Conservation (phyloP, 768 basidiomycete species). For the Mycena galericulata region DNA sequence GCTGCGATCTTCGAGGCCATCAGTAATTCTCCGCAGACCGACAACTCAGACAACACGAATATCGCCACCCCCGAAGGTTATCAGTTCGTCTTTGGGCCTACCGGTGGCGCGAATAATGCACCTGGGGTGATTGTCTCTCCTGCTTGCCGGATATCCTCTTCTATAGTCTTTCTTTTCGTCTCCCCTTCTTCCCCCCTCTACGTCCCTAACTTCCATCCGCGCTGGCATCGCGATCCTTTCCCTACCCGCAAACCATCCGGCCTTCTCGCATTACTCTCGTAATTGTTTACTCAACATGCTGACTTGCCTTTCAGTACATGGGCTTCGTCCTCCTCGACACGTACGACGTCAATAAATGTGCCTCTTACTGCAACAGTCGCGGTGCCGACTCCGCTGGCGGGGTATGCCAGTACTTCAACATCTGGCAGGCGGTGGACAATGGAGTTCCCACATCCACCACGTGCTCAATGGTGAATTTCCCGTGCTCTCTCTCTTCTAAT, state of each 20-base stretch:
- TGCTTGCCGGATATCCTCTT: not conserved
- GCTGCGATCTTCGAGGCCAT: conserved; percentile 23
- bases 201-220: too few relatives aligned
- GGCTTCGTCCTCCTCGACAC: conserved; percentile 61
- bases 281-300: too few relatives aligned
- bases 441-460: conserved; percentile 60
- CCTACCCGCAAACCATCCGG: conserved; percentile 1
- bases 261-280: not conserved
- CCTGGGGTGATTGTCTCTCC: conserved; percentile 48
- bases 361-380: conserved; percentile 56
- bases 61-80: conserved; percentile 58
- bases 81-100: conserved; percentile 58
- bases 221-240: too few relatives aligned
- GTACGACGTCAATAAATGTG: conserved; percentile 61
- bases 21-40: conserved; percentile 19
- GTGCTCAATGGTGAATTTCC: conserved; percentile 57
- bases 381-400: conserved; percentile 56
- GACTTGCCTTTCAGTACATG: conserved; percentile 55
- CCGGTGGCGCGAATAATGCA: conserved; percentile 60
- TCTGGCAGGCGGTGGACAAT: conserved; percentile 62
- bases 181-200: conserved; percentile 7
- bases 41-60: conserved; percentile 45
- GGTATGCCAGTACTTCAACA: conserved; percentile 64
- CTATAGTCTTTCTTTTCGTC: not conserved
- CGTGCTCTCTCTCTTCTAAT: not conserved